A percentile compares a stretch with the other conserved stretches of the same genome.
phyloP scores from a whole-genome alignment of 2,329 filamentous ascomycete genomes.

The Ophiostoma triangulosporum region DNA sequence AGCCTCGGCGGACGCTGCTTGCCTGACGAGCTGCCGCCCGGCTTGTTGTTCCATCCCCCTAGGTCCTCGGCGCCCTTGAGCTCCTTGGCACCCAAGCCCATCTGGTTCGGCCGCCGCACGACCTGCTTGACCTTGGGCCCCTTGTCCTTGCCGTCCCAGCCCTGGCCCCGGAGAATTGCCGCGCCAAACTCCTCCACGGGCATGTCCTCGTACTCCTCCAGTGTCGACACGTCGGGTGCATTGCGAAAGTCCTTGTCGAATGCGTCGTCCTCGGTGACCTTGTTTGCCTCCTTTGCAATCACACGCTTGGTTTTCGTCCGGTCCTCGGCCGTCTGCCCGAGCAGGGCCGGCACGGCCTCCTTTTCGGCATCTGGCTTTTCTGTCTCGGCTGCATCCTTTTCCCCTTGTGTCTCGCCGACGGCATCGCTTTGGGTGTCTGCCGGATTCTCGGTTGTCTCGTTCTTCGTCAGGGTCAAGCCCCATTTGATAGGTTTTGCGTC shows the following conservation, averaged over 20 bases:
- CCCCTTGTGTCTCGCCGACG: not conserved
- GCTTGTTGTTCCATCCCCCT: slow-evolving; percentile 16
- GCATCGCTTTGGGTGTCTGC: not conserved
- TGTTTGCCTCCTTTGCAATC: slow-evolving; percentile 17
- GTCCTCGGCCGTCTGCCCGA: slow-evolving; percentile 10
- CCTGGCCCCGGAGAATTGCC: slow-evolving; percentile 82
- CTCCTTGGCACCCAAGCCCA: slow-evolving; percentile 59
- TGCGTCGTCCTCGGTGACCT: slow-evolving; percentile 51
- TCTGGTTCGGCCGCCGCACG: slow-evolving; percentile 61
- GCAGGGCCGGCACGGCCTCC: slow-evolving; percentile 14
- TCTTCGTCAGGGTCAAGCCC: slow-evolving; percentile 23
- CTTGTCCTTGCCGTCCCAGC: slow-evolving; percentile 64
- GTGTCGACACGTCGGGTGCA: slow-evolving; percentile 60
- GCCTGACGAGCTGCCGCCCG: not conserved
- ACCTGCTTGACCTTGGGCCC: slow-evolving; percentile 48
- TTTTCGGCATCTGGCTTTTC: slow-evolving; percentile 4
- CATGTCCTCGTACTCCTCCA: slow-evolving; percentile 77
- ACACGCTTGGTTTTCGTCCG: slow-evolving; percentile 9
- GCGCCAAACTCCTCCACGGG: slow-evolving; percentile 93
- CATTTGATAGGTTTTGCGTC: slow-evolving; percentile 25
- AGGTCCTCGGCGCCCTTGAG: slow-evolving; percentile 16
- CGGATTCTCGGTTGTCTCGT: slow-evolving; percentile 1
- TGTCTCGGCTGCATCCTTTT: not conserved
- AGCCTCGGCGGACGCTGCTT: slow-evolving; percentile 13
- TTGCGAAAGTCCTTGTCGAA: slow-evolving; percentile 56